phyloP scores from a whole-genome alignment of 1,139 yeast genomes.

The Kurtzmaniella quercitrusa region DNA sequence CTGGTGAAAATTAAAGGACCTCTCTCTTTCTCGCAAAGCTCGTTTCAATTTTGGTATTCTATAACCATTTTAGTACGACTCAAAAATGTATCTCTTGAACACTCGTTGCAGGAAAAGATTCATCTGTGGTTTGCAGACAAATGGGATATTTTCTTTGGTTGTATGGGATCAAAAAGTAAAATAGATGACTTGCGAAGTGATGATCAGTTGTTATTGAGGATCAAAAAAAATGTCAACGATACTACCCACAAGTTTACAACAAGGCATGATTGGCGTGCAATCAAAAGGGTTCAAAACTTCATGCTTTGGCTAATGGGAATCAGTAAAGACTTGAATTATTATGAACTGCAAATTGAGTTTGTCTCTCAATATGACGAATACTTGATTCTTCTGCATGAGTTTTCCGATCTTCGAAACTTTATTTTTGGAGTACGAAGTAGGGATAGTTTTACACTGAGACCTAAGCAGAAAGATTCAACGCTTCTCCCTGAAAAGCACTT shows the following conservation, averaged over 20 bases:
- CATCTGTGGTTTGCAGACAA: constrained; percentile 49
- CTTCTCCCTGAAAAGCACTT: background rate
- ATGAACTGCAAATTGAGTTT: background rate
- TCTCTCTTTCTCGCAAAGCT: constrained; percentile 33
- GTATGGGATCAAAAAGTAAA: background rate
- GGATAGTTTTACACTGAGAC: background rate
- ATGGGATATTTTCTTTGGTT: constrained; percentile 22
- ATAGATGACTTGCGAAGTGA: background rate
- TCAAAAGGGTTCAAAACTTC: background rate
- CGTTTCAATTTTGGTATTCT: constrained; percentile 53
- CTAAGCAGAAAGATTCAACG: background rate
- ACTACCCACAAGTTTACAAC: background rate
- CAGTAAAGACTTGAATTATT: background rate
- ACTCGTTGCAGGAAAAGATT: constrained; percentile 15
- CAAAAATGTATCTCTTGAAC: constrained; percentile 20
- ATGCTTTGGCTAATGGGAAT: background rate
- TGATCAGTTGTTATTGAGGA: background rate
- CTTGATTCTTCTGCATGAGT: background rate
- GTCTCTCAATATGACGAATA: background rate
- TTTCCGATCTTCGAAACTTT: background rate
- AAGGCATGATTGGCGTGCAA: background rate
- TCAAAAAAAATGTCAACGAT: background rate
- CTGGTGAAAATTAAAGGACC: constrained; percentile 63
- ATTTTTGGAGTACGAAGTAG: background rate
- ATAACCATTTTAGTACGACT: constrained; percentile 32